Percentiles rank a stretch among this genome's conserved stretches.
phyloP scores from a whole-genome alignment of 495 filamentous ascomycete species.

The Mycothermus thermophilus region DNA sequence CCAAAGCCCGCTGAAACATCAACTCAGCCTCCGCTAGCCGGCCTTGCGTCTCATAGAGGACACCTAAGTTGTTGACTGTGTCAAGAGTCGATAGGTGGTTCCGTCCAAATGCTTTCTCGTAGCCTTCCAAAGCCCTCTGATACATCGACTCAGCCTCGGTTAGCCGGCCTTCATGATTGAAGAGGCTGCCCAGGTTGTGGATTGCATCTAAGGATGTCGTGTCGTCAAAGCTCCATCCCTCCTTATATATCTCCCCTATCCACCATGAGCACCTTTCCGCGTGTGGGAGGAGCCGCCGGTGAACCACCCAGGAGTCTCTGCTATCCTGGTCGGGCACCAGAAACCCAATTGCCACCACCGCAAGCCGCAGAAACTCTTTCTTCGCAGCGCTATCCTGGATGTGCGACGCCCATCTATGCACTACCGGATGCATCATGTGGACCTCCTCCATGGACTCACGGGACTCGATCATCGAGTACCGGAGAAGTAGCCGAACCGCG shows the following conservation, averaged over 20 bases:
- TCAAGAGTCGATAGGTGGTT: conserved; percentile 15
- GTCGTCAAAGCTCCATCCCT: conserved; percentile 14
- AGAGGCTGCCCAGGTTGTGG: conserved; percentile 19
- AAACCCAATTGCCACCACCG: conserved; percentile 14
- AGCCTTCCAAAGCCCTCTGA: conserved; percentile 19
- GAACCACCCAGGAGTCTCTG: conserved; percentile 9
- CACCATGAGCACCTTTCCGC: conserved; percentile 11
- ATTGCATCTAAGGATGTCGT: conserved; percentile 18
- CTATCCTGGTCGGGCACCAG: conserved; percentile 6
- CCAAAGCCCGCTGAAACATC: no score
- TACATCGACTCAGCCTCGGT: conserved; percentile 21
- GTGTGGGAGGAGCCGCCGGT: conserved; percentile 18
- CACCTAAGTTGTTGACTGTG: conserved; percentile 5
- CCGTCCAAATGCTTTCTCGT: conserved; percentile 1
- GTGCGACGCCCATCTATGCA: conserved; percentile 20
- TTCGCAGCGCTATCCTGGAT: conserved; percentile 8
- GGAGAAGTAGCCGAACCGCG: conserved; percentile 14
- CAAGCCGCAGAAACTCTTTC: conserved; percentile 9
- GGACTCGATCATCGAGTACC: conserved; percentile 21
- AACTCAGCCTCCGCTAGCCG: no score
- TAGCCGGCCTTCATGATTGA: conserved; percentile 11
- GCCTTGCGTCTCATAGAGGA: no score
- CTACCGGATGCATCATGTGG: conserved; percentile 22
- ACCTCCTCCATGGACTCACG: conserved; percentile 10
- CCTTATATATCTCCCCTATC: conserved; percentile 18